Conservation (phyloP, 495 filamentous ascomycete genomes). For the Penicillium coffeae region DNA sequence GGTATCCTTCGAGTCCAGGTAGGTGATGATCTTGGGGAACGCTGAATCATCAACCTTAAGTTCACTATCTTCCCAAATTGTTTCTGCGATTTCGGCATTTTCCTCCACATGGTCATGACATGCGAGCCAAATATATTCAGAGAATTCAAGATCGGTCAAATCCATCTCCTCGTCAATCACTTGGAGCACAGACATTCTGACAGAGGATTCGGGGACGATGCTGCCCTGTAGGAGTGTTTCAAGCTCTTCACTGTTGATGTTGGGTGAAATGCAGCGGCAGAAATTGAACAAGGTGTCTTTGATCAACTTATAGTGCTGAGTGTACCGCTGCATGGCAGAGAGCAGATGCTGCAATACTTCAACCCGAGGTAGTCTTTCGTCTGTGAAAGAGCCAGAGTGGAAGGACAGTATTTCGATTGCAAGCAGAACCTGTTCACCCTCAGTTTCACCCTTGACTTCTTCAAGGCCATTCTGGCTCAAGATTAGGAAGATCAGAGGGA, state of each 20-base stretch:
- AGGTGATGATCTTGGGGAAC: conserved; percentile 63
- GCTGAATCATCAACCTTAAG: conserved; percentile 67
- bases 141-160: conserved; percentile 77
- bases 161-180: conserved; percentile 88
- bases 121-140: conserved; percentile 87
- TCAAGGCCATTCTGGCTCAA: conserved; percentile 76
- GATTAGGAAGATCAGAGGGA: conserved; percentile 74
- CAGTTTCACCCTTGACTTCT: conserved; percentile 57
- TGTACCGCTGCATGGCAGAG: conserved; percentile 79
- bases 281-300: conserved; percentile 88
- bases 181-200: conserved; percentile 85
- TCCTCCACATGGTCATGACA: conserved; percentile 89
- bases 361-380: conserved; percentile 69
- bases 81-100: conserved; percentile 74
- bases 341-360: conserved; percentile 68
- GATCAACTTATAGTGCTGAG: conserved; percentile 87
- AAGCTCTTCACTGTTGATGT: conserved; percentile 67
- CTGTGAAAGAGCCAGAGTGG: conserved; percentile 71
- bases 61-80: conserved; percentile 93
- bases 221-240: conserved; percentile 64
- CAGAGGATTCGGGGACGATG: conserved; percentile 72
- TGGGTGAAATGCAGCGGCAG: conserved; percentile 71
- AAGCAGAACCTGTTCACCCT: conserved; percentile 83
- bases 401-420: conserved; percentile 87
- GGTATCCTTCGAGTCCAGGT: conserved; percentile 69